Conservation (phyloP, 768 basidiomycete species). For the Lepiota brunneoincarnata region DNA sequence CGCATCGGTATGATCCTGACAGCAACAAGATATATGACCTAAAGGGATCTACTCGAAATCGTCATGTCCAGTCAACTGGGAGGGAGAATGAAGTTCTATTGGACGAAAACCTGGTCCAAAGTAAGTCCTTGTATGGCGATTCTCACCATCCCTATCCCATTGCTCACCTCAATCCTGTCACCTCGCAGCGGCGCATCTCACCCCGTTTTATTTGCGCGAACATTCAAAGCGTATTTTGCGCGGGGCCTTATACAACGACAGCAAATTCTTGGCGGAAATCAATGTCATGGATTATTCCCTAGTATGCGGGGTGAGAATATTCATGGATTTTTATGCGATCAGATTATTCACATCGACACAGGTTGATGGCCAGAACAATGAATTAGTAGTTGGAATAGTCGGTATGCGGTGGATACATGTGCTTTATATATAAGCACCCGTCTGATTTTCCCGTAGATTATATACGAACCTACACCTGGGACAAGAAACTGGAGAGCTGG, state of each 20-base stretch:
- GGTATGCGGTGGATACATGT: slow-evolving; percentile 51
- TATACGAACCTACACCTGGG: slow-evolving; percentile 96
- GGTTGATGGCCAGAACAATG: slow-evolving; percentile 85
- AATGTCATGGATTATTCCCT: slow-evolving; percentile 99
- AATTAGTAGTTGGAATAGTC: slow-evolving; percentile 95
- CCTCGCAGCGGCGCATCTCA: slow-evolving; percentile 69
- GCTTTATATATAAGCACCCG: not conserved
- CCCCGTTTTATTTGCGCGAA: slow-evolving; percentile 94
- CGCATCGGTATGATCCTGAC: slow-evolving; percentile 34
- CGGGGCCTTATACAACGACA: slow-evolving; percentile 91
- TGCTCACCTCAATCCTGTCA: slow-evolving; percentile 11
- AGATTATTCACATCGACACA: slow-evolving; percentile 15
- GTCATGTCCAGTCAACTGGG: slow-evolving; percentile 88
- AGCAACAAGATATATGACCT: slow-evolving; percentile 83
- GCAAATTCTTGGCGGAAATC: slow-evolving; percentile 89
- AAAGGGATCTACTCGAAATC: slow-evolving; percentile 93
- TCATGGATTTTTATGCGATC: not conserved
- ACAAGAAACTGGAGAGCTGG: slow-evolving; percentile 98
- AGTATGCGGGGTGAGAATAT: slow-evolving; percentile 64
- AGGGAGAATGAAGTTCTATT: slow-evolving; percentile 90
- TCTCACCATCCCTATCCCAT: no score
- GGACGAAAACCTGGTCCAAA: slow-evolving; percentile 94
- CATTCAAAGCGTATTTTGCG: slow-evolving; percentile 92
- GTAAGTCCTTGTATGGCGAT: slow-evolving; percentile 39
- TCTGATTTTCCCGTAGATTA: slow-evolving; percentile 57